Evolutionary conservation across 2,329 filamentous ascomycete species (phyloP).

Genomic region (Annulohypoxylon truncatum): DNA sequence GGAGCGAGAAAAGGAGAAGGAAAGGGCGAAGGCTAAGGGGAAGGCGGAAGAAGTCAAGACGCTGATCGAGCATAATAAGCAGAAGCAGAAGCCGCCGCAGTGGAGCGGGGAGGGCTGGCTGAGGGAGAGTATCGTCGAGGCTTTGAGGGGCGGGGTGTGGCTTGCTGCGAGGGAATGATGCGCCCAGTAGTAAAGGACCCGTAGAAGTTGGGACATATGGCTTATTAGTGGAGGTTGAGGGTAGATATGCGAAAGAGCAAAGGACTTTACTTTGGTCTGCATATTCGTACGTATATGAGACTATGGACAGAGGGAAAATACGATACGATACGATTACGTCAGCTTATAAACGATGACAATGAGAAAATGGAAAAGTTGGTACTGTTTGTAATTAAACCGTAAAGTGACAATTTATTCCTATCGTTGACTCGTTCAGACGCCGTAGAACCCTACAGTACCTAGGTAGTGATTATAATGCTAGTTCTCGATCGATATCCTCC

Average conservation of each 20-base stretch:
- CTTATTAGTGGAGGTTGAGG: no score
- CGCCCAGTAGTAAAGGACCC: background rate
- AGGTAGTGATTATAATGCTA: no score
- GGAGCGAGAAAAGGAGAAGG: conserved; percentile 42
- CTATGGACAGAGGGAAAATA: background rate
- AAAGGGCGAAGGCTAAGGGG: conserved; percentile 39
- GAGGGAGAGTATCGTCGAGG: conserved; percentile 65
- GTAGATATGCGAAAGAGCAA: background rate
- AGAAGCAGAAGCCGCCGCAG: conserved; percentile 25
- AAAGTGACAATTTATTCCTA: no score
- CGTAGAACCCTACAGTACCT: no score
- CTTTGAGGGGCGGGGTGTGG: conserved; percentile 66
- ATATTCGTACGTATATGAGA: background rate
- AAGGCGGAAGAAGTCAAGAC: conserved; percentile 31
- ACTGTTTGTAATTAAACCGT: background rate
- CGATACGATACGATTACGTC: background rate
- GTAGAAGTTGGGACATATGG: background rate
- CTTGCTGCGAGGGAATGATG: conserved; percentile 54
- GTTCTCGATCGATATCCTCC: no score
- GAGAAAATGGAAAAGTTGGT: background rate
- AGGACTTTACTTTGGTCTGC: background rate
- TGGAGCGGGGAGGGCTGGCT: conserved; percentile 64
- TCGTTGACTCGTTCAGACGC: no score
- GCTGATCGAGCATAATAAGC: background rate
- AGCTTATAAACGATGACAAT: background rate